Conservation (phyloP, 495 filamentous ascomycete species). For the Penicillium cataractarum region DNA sequence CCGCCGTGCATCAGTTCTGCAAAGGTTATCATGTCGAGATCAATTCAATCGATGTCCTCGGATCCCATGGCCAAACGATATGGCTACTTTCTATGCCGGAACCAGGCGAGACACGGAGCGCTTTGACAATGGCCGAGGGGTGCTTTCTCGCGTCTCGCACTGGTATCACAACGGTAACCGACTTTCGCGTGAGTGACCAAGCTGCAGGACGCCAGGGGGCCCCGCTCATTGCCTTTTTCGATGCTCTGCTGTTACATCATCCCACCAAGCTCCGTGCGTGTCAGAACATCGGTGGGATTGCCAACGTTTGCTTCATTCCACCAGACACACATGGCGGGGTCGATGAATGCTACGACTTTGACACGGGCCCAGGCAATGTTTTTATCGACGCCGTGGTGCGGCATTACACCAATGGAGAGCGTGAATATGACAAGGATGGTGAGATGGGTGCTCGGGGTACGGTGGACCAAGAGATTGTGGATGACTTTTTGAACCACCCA, state of each 20-base stretch:
- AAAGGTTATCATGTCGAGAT: conserved; percentile 48
- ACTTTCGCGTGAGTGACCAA: conserved; percentile 50
- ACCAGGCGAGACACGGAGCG: conserved; percentile 47
- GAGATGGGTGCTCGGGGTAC: conserved; percentile 54
- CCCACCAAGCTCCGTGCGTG: conserved; percentile 58
- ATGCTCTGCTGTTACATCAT: conserved; percentile 57
- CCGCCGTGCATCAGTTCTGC: conserved; percentile 51
- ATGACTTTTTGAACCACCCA: conserved; percentile 51
- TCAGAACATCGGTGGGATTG: conserved; percentile 64
- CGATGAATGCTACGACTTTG: conserved; percentile 55
- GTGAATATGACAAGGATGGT: conserved; percentile 49
- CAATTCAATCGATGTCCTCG: conserved; percentile 55
- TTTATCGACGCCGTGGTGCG: conserved; percentile 47
- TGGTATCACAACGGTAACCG: conserved; percentile 49
- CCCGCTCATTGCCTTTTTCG: conserved; percentile 50
- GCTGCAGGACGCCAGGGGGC: conserved; percentile 50
- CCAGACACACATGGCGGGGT: conserved; percentile 53
- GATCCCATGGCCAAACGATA: conserved; percentile 62
- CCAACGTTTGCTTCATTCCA: conserved; percentile 63
- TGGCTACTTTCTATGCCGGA: conserved; percentile 60
- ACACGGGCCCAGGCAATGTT: conserved; percentile 49
- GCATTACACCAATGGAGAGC: conserved; percentile 37
- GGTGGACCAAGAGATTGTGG: conserved; percentile 56
- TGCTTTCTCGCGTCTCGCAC: conserved; percentile 47
- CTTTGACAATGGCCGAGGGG: conserved; percentile 52